A percentile compares a stretch with the other conserved stretches of the same genome.
Evolutionary conservation across 306 rosid genomes (phyloP).

Genomic region (Glycyrrhiza uralensis): DNA sequence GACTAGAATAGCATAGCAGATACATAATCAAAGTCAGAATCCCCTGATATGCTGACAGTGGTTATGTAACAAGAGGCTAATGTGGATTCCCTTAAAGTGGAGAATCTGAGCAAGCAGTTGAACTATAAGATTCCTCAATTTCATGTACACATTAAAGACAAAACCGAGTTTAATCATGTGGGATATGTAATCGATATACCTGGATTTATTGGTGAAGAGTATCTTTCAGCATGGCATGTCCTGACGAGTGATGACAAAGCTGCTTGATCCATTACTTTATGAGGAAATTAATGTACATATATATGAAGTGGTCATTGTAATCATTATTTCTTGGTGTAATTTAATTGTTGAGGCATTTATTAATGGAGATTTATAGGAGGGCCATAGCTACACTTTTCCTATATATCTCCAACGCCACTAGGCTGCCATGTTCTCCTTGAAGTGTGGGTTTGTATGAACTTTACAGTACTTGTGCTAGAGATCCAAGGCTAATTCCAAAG

Average conservation of each 20-base stretch:
- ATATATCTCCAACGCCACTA: not conserved
- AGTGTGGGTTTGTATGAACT: not conserved
- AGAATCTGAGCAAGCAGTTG: not conserved
- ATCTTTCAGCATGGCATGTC: slow-evolving; percentile 39
- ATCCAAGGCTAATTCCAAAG: not conserved
- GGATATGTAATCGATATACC: too few relatives aligned
- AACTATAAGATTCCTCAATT: slow-evolving; percentile 21
- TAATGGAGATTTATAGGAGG: too few relatives aligned
- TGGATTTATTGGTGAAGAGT: slow-evolving; percentile 20
- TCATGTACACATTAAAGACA: slow-evolving; percentile 6
- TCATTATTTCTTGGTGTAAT: slow-evolving; percentile 44
- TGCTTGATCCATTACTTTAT: slow-evolving; percentile 26
- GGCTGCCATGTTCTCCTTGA: not conserved
- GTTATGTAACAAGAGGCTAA: not conserved
- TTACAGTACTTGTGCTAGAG: not conserved
- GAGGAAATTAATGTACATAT: slow-evolving; percentile 27
- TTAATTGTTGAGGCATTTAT: not conserved
- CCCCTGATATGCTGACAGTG: not conserved
- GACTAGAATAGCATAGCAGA: not conserved
- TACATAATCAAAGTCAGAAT: not conserved
- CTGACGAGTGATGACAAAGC: slow-evolving; percentile 15
- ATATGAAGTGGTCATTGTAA: slow-evolving; percentile 32
- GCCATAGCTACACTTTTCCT: not conserved
- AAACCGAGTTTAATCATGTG: slow-evolving; percentile 30
- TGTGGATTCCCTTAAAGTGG: not conserved